Base-by-base conservation (phyloP, 2,329 filamentous ascomycete genomes). In the Fonsecaea pedrosoi region DNA sequence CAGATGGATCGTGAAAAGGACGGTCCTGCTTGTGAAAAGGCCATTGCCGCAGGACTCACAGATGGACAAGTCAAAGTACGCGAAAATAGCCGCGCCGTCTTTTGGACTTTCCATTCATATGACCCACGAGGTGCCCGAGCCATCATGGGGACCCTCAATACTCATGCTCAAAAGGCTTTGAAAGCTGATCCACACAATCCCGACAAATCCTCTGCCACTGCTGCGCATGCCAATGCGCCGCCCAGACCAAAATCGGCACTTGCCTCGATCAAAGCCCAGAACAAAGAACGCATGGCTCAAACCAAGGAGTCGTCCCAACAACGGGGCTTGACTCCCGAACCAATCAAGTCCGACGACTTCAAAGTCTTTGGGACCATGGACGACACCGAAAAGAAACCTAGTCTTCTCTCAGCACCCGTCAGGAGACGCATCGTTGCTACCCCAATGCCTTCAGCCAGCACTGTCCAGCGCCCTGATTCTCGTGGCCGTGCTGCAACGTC, bases 61-160 rank as follows among this genome's bases (percentile, higher is more conserved):
- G 95, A 99, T 81, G 85, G 94, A 12, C 97, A 98, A 74, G 93
- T 94, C 7, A 91, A 90, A 35, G 94, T 98, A 54, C 88, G 95
- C 73, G 93, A 97, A 78, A 89, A 88, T 70, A 94, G 91, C 84
- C 88, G 95, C 73, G 86, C 87, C 42, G 92, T 92, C 0, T 99
- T 92, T 78, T 99, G 95, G 95, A 83, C 83, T 0, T 97, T 94
- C 77, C 87, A 89, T 66, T 82, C 82, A 38, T 84, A 92, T 18
- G 98, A 93, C 92, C 90, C 91, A 2, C 84, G 89, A 21, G 88
- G 86, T 75, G 93, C 92, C 45, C 90, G 94, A 82, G 92, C 89
- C 4, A 92, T 98, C 73, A 90, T 96, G 84, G 86, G 87, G 48
- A 85, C 85, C 13, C 84, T 98, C 12, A 94, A 97, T 67, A 77